Base-by-base conservation (phyloP, 2,329 filamentous ascomycete species). In the Paecilomyces sp. region DNA sequence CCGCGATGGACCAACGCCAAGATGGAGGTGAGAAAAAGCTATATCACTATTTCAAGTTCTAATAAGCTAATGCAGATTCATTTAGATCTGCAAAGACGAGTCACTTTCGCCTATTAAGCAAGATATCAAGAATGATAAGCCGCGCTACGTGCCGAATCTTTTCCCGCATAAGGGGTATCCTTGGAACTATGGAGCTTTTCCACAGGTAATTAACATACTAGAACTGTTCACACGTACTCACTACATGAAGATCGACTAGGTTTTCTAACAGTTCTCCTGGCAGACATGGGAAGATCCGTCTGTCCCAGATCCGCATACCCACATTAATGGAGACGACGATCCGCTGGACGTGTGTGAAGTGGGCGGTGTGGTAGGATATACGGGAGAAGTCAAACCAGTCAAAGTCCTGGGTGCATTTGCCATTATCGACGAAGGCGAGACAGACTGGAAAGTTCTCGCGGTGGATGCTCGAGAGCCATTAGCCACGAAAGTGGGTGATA, bases 111-210 rank as follows among this genome's bases (percentile, higher is more conserved):
- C 90, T 73, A 92, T 93, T 82, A 92, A 93, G 86, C 91, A 95
- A 83, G 91, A 95, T 77, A 85, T 85, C 77, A 95, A 95, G 86
- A 95, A 95, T 84, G 91, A 90, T 84, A 94, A 93, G 85, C 90
- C 95, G 72, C 88, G 91, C 73, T 95, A 88, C 75, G 91, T 96
- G 76, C 90, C 91, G 81, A 96, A 95, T 86, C 95, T 91, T 86
- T 96, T 96, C 85, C 91, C 91, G 68, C 91, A 96, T 87, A 95
- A 95, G 85, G 91, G 91, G 65, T 96, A 96, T 80, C 88, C 95
- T 68, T 96, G 91, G 91, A 96, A 96, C 85, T 96, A 96, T 80
- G 91, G 91, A 79, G 90, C 90, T 77, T 94, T 96, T 85, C 91
- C 91, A 70, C 90, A 92, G 83, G 89, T 91, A 82, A 71, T 80